Conservation (phyloP, 768 basidiomycete species). For the Pleurotus sapidus region DNA sequence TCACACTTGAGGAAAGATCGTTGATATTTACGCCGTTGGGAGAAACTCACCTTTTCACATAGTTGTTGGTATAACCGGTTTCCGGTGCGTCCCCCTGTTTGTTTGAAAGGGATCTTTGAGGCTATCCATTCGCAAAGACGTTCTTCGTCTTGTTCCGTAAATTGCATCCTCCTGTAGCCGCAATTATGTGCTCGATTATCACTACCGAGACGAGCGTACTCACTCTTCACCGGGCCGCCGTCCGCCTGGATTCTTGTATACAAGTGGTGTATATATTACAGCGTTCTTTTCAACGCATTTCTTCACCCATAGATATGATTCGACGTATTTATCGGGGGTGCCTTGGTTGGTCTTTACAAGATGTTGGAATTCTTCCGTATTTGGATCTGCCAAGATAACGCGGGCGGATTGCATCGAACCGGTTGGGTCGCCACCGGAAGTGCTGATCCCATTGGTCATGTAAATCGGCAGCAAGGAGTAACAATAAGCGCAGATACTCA, state of each 20-base stretch:
- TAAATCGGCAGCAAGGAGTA: neutral
- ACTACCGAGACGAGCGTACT: slow-evolving; percentile 19
- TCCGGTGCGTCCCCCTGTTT: slow-evolving; percentile 78
- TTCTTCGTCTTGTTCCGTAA: slow-evolving; percentile 74
- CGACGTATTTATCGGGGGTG: slow-evolving; percentile 70
- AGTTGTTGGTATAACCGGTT: slow-evolving; percentile 83
- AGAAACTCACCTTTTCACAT: slow-evolving; percentile 21
- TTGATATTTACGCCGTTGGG: too few species aligned
- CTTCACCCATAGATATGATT: slow-evolving; percentile 82
- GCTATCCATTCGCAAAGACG: slow-evolving; percentile 79
- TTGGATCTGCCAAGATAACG: slow-evolving; percentile 78
- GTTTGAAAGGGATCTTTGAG: slow-evolving; percentile 78
- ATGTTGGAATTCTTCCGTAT: slow-evolving; percentile 72
- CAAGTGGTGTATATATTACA: slow-evolving; percentile 67
- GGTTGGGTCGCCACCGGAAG: slow-evolving; percentile 75
- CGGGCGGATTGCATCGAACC: slow-evolving; percentile 69
- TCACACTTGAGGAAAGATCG: too few species aligned
- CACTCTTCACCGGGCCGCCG: slow-evolving; percentile 81
- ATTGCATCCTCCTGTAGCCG: slow-evolving; percentile 63
- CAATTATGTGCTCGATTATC: neutral
- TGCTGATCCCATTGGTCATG: slow-evolving; percentile 42
- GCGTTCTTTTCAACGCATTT: slow-evolving; percentile 72
- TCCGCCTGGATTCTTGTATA: slow-evolving; percentile 84
- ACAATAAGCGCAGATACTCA: slow-evolving; percentile 21
- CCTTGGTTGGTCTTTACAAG: slow-evolving; percentile 73